Conservation (phyloP, 768 basidiomycete species). For the Grammothele lineata region DNA sequence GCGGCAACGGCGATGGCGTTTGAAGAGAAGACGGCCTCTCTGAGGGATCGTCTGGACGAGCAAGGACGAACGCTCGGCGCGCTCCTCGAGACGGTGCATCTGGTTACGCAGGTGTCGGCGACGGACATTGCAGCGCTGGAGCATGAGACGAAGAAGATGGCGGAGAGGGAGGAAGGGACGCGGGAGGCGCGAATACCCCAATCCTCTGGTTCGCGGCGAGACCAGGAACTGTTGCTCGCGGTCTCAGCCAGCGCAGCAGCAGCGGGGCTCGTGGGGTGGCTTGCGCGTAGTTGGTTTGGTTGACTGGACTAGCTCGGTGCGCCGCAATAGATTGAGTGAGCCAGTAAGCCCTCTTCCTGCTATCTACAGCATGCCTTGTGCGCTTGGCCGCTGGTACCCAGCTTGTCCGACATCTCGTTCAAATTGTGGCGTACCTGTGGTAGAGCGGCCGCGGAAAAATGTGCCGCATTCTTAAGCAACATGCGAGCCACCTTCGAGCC, state of each 20-base stretch:
- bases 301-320: too few relatives aligned
- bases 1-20: constrained; percentile 32
- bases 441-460: too few relatives aligned
- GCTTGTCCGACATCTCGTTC: too few relatives aligned
- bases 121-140: constrained; percentile 8
- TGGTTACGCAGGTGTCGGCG: constrained; percentile 9
- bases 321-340: not conserved
- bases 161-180: too few relatives aligned
- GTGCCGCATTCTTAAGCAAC: too few relatives aligned
- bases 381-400: too few relatives aligned
- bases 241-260: constrained; percentile 19
- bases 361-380: too few relatives aligned
- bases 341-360: too few relatives aligned
- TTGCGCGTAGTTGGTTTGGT: constrained; percentile 26
- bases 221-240: constrained; percentile 22
- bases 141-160: constrained; percentile 6
- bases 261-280: constrained; percentile 25
- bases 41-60: constrained; percentile 44
- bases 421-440: too few relatives aligned
- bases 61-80: constrained; percentile 38
- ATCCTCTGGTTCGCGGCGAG: not conserved
- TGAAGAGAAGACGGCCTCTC: constrained; percentile 42
- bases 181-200: too few relatives aligned
- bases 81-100: constrained; percentile 22
- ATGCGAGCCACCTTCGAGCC: too few relatives aligned